Conservation (phyloP, 2,329 filamentous ascomycete species). For the Sclerotinia trifoliorum region DNA sequence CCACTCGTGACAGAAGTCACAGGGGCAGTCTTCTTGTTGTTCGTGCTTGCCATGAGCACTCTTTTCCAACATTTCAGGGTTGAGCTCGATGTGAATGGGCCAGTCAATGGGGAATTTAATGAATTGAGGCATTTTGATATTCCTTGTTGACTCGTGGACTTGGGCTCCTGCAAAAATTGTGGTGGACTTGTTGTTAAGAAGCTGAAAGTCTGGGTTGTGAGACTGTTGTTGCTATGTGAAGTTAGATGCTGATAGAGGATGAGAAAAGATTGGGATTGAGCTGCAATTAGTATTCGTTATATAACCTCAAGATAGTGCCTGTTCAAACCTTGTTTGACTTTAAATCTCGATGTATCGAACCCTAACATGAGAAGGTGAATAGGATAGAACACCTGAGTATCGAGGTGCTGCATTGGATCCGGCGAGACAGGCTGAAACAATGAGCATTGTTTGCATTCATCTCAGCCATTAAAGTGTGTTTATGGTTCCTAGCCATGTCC, state of each 20-base stretch:
- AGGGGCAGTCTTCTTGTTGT: not conserved
- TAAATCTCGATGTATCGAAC: not conserved
- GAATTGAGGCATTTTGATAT: not conserved
- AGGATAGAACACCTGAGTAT: not conserved
- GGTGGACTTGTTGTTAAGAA: not conserved
- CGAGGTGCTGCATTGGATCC: not conserved
- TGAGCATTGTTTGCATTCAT: not conserved
- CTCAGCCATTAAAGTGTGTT: not conserved
- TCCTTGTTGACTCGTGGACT: not conserved
- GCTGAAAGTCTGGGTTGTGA: not conserved
- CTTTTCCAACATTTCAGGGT: not conserved
- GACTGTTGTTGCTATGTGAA: not conserved
- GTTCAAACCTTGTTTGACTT: not conserved
- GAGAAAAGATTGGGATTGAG: not conserved
- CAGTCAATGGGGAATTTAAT: not conserved
- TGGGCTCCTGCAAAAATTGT: not conserved
- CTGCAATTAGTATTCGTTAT: not conserved
- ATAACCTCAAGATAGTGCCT: not conserved
- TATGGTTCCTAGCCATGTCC: not conserved
- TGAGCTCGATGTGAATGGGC: not conserved
- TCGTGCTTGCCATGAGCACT: not conserved
- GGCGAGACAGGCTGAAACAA: not conserved
- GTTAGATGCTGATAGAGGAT: not conserved
- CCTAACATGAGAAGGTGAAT: not conserved
- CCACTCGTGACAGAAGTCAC: not conserved